Base-by-base conservation (phyloP, 2,329 filamentous ascomycete species). In the Penicillium glabrum region DNA sequence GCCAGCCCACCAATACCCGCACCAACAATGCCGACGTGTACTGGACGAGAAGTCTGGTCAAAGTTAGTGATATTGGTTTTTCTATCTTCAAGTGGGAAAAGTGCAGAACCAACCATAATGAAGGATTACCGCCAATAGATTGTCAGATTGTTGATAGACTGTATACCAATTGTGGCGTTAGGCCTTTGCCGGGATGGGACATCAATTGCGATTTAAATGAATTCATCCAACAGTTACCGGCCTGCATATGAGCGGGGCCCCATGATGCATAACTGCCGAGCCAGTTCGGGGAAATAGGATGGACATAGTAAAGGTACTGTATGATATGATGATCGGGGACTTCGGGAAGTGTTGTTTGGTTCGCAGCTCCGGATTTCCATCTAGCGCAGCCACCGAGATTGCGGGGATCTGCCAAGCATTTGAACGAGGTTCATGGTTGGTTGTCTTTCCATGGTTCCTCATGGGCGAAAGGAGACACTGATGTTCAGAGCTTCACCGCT, bases 1-100 rank as follows among this genome's bases (percentile, higher is more conserved):
- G 77, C 74, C 9, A 79, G 68, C 10, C 77, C 77, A 3, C 75
- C 76, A 26, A 79, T 69, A 6, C 77, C 76, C 19, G 74, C 75
- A 23, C 76, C 77, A n/a, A 69, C 58, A 8, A 72, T 62, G 16
- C 68, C 68, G 39, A 71, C 57, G 51, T 58, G 54, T n/a, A 54
- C 46, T 26, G 33, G 26, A 24, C 10, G 26, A 33, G 49, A 26
- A 26, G 46, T 51, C 54, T 49, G 31, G 1, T 27, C 21, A 26
- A 35, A n/a, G 50, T 60, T 33, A 51, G 43, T 39, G n/a, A 39
- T 21, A 14, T 41, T 41, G 19, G 1, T 13, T 13, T 10, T 10
- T 21, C n/a, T 27, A 8, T 24, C 35, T 16, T 13, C 16, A 29
- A 16, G 14, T 16, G 10, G 2, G 4, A 14, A 37, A 37, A 16